Evolutionary conservation across 2,329 filamentous ascomycete genomes (phyloP), one percentile per base, ranked within the genome.

Genomic region (Atkinsonella texensis): DNA sequence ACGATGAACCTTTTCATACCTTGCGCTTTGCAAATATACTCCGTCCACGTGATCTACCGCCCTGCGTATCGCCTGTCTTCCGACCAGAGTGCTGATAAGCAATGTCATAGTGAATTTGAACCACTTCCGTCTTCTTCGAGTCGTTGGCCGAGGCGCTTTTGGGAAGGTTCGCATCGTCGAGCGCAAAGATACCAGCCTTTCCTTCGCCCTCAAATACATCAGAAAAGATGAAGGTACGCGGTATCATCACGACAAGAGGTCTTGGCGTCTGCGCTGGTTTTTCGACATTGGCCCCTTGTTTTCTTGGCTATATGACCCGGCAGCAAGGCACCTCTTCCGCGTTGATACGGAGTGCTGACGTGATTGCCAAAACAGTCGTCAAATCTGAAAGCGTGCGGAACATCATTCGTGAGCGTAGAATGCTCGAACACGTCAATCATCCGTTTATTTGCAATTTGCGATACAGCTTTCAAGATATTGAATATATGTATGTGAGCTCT

Each of bases 81-180:
- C 8, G 11, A 40, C 42, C 11, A 31, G 13, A 48, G n/a, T n/a
- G 15, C 52, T 52, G 28, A 47, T 17, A 15, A 15, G 15, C 1
- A 9, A 28, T 23, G 18, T 38, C 4, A 43, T 61, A 95, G 93
- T 95, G 61, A 97, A 91, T 68, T 83, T 98, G 61, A 96, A 96
- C 65, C 93, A 98, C 71, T 98, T 98, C 70, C 87, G 91, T 59
- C 78, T 98, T 52, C 74, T 97, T 58, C 85, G 93, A 65, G 93
- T 98, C 57, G 93, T 98, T 60, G 93, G 93, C 58, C 94, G 95
- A 69, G 93, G 93, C 63, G 93, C 93, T 52, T 98, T 98, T 74
- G 93, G 93, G 63, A 98, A 98, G 72, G 93, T 98, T 55, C 86
- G 93, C 63, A 98, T 98, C 59, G 93, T 98, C 64, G 93, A 98